Evolutionary conservation across 176 grass and related monocot species (phyloP).

Genomic region (Triticum dicoccoides): DNA sequence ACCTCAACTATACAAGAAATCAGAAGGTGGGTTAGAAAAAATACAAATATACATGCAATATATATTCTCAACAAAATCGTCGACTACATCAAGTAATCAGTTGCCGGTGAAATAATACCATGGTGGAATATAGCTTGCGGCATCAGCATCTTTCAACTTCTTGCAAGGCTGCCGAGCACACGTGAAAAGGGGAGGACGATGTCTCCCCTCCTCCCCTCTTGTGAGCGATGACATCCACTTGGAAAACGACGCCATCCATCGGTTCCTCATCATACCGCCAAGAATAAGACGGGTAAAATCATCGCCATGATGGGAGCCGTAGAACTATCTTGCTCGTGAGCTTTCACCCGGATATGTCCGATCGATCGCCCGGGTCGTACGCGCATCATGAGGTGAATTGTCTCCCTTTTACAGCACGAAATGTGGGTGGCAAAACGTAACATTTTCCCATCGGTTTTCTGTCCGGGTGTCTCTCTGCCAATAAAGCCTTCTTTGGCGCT

Average conservation of each 20-base stretch:
- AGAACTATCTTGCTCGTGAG: slow-evolving; percentile 28
- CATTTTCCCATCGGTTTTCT: not conserved
- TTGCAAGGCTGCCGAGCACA: not conserved
- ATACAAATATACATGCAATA: too few relatives aligned
- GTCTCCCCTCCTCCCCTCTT: not conserved
- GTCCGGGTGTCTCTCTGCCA: not conserved
- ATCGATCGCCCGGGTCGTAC: not conserved
- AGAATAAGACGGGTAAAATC: not conserved
- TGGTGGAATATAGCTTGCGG: too few relatives aligned
- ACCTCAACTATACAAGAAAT: too few relatives aligned
- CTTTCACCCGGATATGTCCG: not conserved
- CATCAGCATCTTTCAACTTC: not conserved
- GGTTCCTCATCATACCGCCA: not conserved
- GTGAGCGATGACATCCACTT: slow-evolving; percentile 14
- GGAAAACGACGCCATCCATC: slow-evolving; percentile 8
- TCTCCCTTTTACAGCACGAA: slow-evolving; percentile 28
- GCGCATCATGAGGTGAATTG: slow-evolving; percentile 32
- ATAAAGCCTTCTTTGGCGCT: slow-evolving; percentile 8
- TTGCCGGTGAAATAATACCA: not conserved
- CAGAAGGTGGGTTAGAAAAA: too few relatives aligned
- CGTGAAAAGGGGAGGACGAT: not conserved
- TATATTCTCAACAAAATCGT: too few relatives aligned
- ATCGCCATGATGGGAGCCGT: slow-evolving; percentile 3
- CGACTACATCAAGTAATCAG: too few relatives aligned
- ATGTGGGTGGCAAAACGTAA: not conserved